Conservation (phyloP, 179 eudicot genomes). For the Spinacia oleracea region DNA sequence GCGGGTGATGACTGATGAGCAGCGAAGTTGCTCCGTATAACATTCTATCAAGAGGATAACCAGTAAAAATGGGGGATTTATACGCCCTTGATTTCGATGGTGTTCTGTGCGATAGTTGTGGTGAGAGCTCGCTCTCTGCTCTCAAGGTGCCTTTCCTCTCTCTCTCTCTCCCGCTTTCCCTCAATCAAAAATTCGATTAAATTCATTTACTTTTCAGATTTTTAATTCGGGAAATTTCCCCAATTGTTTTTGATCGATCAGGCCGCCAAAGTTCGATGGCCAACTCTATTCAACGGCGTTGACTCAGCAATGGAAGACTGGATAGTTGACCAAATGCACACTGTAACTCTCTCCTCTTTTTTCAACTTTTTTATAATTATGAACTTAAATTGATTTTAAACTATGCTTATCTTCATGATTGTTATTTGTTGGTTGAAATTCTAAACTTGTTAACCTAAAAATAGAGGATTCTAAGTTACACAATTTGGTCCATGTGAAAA, state of each 20-base stretch:
- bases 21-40: not conserved
- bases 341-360: slow-evolving; percentile 28
- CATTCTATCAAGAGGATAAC: not conserved
- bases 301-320: slow-evolving; percentile 64
- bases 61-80: slow-evolving; percentile 52
- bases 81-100: slow-evolving; percentile 98
- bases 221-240: not conserved
- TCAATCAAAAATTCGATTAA: not conserved
- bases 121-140: slow-evolving; percentile 92
- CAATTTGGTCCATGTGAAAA: not conserved
- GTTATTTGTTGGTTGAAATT: not conserved
- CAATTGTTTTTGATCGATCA: slow-evolving; percentile 14
- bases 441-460: too few relatives aligned
- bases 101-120: slow-evolving; percentile 88
- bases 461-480: not conserved
- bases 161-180: not conserved
- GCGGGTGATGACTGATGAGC: not conserved
- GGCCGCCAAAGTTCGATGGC: slow-evolving; percentile 96
- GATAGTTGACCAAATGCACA: slow-evolving; percentile 89
- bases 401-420: not conserved
- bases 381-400: not conserved
- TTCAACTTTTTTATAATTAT: not conserved
- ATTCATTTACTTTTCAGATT: not conserved
- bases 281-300: slow-evolving; percentile 57
- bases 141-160: slow-evolving; percentile 51